Base-by-base conservation (phyloP, 1,284 basidiomycete genomes). In the Cryptococcus sp. region DNA sequence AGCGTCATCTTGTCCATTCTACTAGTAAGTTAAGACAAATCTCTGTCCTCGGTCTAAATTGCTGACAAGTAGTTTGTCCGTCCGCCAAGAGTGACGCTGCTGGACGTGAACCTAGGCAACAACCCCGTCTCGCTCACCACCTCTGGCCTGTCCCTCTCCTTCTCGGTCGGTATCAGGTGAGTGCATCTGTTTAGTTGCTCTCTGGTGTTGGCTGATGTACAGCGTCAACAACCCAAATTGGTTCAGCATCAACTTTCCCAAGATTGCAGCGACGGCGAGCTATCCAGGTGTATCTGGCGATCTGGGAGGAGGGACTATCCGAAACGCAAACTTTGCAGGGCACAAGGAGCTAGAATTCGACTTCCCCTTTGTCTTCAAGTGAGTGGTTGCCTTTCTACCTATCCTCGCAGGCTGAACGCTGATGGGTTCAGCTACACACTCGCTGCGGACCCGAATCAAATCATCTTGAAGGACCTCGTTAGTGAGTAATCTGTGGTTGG, bases 221-320 rank as follows among this genome's bases (percentile, higher is more conserved):
- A 90, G 86, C 42, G 86, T 91, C 50, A 74, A 76, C 59, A 93
- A 93, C 66, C 90, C 88, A 28, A 91, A 92, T 68, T 91, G 83
- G 75, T 91, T 93, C 70, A 73, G 78, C 12, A 84, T 86, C 21
- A 76, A 79, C 44, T 82, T 93, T 69, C 79, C 80, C 50, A 76
- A 80, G 48, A 82, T 92, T 60, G 76, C 79, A 36, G 85, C 84
- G 5, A 74, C 83, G 5, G 78, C 87, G 43, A 77, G 79, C 62
- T 90, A 91, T 66, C 86, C 86, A 4, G 81, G 85, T 56, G 80
- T 82, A 59, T 78, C 82, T 56, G 82, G 81, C 26, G 62, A 77
- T 10, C 66, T 87, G 47, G 89, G 89, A n/a, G 78, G 79, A 37
- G 87, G 91, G 25, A 73, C 74, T 18, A 60, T 81, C 43, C 75